Base-by-base conservation (phyloP, 345 rosid species). In the Linum trigynum region DNA sequence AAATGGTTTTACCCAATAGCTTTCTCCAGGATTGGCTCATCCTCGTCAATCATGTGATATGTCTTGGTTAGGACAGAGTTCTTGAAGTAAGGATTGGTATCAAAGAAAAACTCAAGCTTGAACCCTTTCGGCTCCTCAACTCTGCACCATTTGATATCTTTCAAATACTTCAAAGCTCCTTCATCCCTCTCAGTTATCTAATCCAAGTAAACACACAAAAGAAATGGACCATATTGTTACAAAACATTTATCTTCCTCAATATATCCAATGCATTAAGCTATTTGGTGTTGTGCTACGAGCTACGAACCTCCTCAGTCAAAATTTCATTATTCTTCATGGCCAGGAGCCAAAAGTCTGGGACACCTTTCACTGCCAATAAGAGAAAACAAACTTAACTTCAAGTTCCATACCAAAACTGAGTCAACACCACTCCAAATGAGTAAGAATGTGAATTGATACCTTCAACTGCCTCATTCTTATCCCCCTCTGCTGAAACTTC, bases 321-420 rank as follows among this genome's bases (percentile, higher is more conserved):
- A 23, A 91, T 94, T 67, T 91, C 99, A 76, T 95, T 95, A 75
- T 89, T 95, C 79, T 89, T 95, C 94, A 95, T 78, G 14, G 98
- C 98, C 67, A 42, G 78, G 17, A 89, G 86, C 99, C 99, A 95
- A 74, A 95, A 95, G 53, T 87, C 85, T 36, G 99, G 99, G 37
- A 95, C 97, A 74, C 99, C 98, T 76, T 87, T 91, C 68, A 81
- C 99, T 91, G 85, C 75, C 32, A 23, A 23, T 23, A 23, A 23
- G 32, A 23, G 32, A 73, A 42, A 69, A 76, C 59, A 69, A 2
- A 59, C 10, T 62, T 61, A 12, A 60, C 61, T 76, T 51, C 53
- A 64, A 67, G 60, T 39, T n/a, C 59, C 35, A 57, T 4, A 67
- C 55, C 41, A 50, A 3, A 10, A 15, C 4, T 17, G 42, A 16